phyloP scores from a whole-genome alignment of 1,139 yeast genomes.

The Blastobotrys niveus region DNA sequence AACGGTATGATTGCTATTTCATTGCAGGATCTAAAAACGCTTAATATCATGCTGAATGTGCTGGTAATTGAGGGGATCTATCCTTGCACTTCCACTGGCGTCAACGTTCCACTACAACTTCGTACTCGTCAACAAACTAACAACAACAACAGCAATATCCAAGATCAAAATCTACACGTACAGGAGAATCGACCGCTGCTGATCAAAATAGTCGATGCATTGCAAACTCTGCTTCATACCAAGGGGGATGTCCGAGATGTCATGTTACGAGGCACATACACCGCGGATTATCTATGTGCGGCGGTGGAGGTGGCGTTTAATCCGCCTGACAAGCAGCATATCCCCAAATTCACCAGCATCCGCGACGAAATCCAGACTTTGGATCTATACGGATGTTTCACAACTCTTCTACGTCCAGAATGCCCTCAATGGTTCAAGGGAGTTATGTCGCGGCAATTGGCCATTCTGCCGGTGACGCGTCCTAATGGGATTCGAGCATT shows the following conservation, averaged over 20 bases:
- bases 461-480: slow-evolving; percentile 51
- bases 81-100: slow-evolving; percentile 50
- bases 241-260: slow-evolving; percentile 52
- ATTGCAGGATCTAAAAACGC: slow-evolving; percentile 71
- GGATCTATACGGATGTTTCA: slow-evolving; percentile 27
- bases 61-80: slow-evolving; percentile 68
- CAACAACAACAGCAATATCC: too few relatives aligned
- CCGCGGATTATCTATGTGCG: slow-evolving; percentile 58
- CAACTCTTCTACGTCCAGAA: slow-evolving; percentile 27
- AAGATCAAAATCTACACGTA: not conserved
- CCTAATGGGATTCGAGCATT: slow-evolving; percentile 65
- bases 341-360: slow-evolving; percentile 11
- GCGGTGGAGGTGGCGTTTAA: slow-evolving; percentile 46
- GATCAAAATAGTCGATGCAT: slow-evolving; percentile 39
- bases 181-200: slow-evolving; percentile 3
- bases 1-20: slow-evolving; percentile 60
- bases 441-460: slow-evolving; percentile 42
- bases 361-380: slow-evolving; percentile 31
- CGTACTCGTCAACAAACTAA: slow-evolving; percentile 38
- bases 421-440: slow-evolving; percentile 31
- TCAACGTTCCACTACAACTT: slow-evolving; percentile 63
- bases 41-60: slow-evolving; percentile 58
- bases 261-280: slow-evolving; percentile 40
- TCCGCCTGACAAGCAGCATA: slow-evolving; percentile 9
- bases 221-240: slow-evolving; percentile 50